These are phyloP conservation scores for Hemileccinum impolitum DNA, from an alignment of 768 basidiomycete species.

Conservation along the genomic window DNA sequence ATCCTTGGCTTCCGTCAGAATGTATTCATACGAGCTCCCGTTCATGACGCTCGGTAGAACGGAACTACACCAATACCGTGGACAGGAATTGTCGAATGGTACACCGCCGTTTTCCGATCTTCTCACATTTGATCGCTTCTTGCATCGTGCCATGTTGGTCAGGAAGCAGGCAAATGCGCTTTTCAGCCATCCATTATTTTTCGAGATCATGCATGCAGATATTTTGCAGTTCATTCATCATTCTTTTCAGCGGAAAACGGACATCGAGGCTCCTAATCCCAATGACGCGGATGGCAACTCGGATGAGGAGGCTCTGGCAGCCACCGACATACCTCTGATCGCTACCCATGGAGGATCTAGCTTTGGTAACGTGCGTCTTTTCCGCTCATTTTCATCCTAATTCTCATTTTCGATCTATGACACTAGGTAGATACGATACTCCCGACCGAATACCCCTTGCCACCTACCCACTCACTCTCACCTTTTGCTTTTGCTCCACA, in stretches of 20 bases:
- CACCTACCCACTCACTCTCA: too few relatives aligned
- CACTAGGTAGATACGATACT: conserved; percentile 29
- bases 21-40: conserved; percentile 42
- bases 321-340: conserved; percentile 1
- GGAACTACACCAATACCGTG: neutral
- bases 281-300: neutral
- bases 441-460: too few relatives aligned
- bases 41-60: conserved; percentile 42
- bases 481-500: conserved; percentile 16
- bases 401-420: neutral
- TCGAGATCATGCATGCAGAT: conserved; percentile 35
- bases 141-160: conserved; percentile 38
- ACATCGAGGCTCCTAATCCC: neutral
- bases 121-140: conserved; percentile 44
- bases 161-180: conserved; percentile 33
- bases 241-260: conserved; percentile 23
- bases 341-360: conserved; percentile 17
- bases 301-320: conserved; percentile 2
- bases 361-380: conserved; percentile 27
- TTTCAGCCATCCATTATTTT: conserved; percentile 44
- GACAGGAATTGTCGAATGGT: neutral
- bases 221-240: conserved; percentile 2
- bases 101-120: conserved; percentile 41
- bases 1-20: conserved; percentile 43
- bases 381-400: too few relatives aligned